Evolutionary conservation across 2,329 filamentous ascomycete genomes (phyloP).

Genomic region (Simplicillium aogashimaense): DNA sequence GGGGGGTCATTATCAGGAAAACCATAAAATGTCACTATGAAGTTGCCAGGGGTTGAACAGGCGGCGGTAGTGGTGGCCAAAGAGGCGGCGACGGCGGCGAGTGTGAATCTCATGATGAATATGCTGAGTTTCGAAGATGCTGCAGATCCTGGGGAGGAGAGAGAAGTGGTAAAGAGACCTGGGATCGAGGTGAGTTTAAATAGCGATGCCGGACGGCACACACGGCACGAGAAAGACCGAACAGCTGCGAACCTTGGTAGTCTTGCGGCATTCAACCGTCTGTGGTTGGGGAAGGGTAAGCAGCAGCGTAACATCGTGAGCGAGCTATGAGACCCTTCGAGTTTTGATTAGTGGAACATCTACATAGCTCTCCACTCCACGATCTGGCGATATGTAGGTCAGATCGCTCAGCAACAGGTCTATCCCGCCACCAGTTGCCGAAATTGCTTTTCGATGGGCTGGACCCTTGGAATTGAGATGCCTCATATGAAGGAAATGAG

Average conservation of each 20-base stretch:
- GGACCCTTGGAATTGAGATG: too few relatives aligned
- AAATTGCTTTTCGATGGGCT: too few relatives aligned
- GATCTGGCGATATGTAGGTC: too few relatives aligned
- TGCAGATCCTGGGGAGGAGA: neutral
- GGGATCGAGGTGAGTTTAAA: too few relatives aligned
- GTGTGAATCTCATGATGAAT: neutral
- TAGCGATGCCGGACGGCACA: neutral
- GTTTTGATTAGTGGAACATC: neutral
- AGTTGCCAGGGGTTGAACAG: conserved; percentile 11
- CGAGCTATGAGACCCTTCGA: neutral
- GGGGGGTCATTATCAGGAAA: conserved; percentile 12
- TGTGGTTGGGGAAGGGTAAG: neutral
- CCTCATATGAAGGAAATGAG: too few relatives aligned
- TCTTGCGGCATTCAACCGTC: neutral
- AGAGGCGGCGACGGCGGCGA: conserved; percentile 5
- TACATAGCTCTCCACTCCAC: too few relatives aligned
- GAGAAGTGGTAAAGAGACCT: neutral
- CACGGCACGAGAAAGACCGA: neutral
- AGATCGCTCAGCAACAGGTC: too few relatives aligned
- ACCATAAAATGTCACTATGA: conserved; percentile 11
- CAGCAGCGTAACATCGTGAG: neutral
- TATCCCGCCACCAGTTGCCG: too few relatives aligned
- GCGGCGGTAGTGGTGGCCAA: conserved; percentile 8
- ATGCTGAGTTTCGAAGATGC: neutral
- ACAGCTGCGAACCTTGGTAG: neutral